Percentiles rank a stretch among this genome's conserved stretches.
Conservation (phyloP, 1,139 yeast genomes). For the Taphrina communis region DNA sequence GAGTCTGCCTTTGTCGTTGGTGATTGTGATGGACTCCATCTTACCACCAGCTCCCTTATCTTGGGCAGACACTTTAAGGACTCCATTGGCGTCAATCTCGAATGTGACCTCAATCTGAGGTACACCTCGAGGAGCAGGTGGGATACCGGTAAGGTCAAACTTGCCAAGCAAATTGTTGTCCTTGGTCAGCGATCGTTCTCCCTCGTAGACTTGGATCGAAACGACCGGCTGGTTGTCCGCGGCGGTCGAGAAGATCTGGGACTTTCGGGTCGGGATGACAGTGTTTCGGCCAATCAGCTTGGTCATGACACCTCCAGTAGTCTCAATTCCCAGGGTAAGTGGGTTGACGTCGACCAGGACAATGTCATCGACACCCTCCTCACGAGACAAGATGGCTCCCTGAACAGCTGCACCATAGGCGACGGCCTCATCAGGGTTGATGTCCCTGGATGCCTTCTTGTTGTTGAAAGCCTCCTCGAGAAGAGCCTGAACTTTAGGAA, state of each 20-base stretch:
- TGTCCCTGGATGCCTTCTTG: slow-evolving; percentile 92
- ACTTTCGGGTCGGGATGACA: slow-evolving; percentile 94
- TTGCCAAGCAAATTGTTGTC: slow-evolving; percentile 95
- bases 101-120: slow-evolving; percentile 97
- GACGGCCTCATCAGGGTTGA: slow-evolving; percentile 97
- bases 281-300: slow-evolving; percentile 96
- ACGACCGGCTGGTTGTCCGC: slow-evolving; percentile 98
- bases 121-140: slow-evolving; percentile 98
- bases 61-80: slow-evolving; percentile 87
- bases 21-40: slow-evolving; percentile 89
- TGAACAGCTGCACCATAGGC: slow-evolving; percentile 98
- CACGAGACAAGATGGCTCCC: slow-evolving; percentile 94
- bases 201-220: slow-evolving; percentile 92
- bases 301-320: slow-evolving; percentile 98
- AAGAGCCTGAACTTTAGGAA: slow-evolving; percentile 93
- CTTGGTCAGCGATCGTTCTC: slow-evolving; percentile 95
- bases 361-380: slow-evolving; percentile 79
- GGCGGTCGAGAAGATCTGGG: slow-evolving; percentile 95
- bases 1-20: slow-evolving; percentile 96
- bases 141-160: slow-evolving; percentile 92
- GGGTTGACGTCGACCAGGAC: slow-evolving; percentile 91
- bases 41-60: slow-evolving; percentile 95
- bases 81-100: slow-evolving; percentile 93
- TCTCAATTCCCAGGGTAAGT: slow-evolving; percentile 93
- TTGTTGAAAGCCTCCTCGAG: slow-evolving; percentile 87